Conservation (phyloP, 1,284 basidiomycete species). For the Trichosporon coremiiforme region DNA sequence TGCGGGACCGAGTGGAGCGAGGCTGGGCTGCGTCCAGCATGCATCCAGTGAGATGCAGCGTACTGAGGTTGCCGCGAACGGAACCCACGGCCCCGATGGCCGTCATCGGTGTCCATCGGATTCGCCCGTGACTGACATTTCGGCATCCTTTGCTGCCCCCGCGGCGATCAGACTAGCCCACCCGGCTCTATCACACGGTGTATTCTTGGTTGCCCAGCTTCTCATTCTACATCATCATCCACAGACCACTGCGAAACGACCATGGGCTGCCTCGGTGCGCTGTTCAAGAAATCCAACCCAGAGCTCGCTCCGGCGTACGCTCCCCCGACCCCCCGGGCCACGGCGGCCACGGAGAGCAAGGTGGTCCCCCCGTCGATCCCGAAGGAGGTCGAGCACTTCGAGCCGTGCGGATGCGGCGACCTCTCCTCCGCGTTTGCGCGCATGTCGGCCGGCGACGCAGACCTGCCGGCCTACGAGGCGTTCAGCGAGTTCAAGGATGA, state of each 20-base stretch:
- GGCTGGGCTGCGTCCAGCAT: too few species aligned
- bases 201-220: background rate
- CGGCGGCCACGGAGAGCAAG: background rate
- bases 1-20: too few species aligned
- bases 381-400: constrained; percentile 3
- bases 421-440: background rate
- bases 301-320: background rate
- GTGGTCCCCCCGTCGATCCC: background rate
- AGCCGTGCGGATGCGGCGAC: constrained; percentile 6
- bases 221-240: background rate
- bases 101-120: background rate
- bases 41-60: too few species aligned
- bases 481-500: constrained; percentile 8
- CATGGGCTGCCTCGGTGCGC: background rate
- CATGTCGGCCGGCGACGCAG: background rate
- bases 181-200: background rate
- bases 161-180: background rate
- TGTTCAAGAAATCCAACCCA: background rate
- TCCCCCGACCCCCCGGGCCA: background rate
- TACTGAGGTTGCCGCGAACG: too few species aligned
- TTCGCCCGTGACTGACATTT: background rate
- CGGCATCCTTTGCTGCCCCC: background rate
- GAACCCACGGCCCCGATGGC: too few species aligned
- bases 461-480: background rate
- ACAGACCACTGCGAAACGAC: background rate